A percentile compares a stretch with the other conserved stretches of the same genome.
These are phyloP conservation scores for Fraxinus platypoda DNA, from an alignment of 305 asterid genomes.

Conservation along the genomic window DNA sequence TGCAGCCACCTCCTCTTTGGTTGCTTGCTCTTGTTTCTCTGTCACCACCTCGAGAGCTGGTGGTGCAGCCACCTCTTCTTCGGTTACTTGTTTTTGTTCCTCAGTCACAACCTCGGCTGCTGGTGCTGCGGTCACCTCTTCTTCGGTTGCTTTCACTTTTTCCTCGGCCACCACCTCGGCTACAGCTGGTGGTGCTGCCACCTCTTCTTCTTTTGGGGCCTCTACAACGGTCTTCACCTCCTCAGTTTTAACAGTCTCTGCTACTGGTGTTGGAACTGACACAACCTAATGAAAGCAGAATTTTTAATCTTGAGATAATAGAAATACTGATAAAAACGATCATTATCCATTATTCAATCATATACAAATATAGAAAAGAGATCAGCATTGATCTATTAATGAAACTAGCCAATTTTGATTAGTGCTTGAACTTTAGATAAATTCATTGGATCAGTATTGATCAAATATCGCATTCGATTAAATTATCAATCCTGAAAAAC, in stretches of 20 bases:
- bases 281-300: slow-evolving; percentile 21
- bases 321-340: background rate
- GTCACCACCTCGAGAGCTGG: background rate
- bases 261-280: slow-evolving; percentile 6
- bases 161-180: slow-evolving; percentile 7
- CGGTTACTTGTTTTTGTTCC: slow-evolving; percentile 19
- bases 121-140: slow-evolving; percentile 11
- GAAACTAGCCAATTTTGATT: background rate
- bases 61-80: slow-evolving; percentile 21
- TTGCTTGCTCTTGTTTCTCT: slow-evolving; percentile 19
- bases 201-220: background rate
- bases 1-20: slow-evolving; percentile 20
- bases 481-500: background rate
- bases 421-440: background rate
- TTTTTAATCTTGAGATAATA: background rate
- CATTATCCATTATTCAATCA: background rate
- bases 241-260: slow-evolving; percentile 3
- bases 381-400: background rate
- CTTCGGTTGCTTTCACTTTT: slow-evolving; percentile 10
- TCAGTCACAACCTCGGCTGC: background rate
- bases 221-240: background rate
- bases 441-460: background rate
- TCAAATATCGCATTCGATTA: background rate
- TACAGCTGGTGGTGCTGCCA: background rate
- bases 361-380: background rate